Conservation (phyloP, 257 asterid species). For the Knoxia roxburghii region DNA sequence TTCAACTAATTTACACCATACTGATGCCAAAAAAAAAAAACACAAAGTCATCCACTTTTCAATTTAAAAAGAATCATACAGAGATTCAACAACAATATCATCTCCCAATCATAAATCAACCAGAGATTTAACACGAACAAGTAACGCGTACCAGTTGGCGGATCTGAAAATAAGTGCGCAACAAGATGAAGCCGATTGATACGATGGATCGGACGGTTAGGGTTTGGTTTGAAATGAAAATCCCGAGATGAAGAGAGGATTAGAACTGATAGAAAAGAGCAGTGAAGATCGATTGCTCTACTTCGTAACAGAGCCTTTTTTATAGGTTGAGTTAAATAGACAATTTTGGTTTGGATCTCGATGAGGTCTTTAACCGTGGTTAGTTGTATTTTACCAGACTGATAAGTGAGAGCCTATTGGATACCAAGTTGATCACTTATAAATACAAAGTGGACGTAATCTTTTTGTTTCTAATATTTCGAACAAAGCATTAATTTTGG, state of each 20-base stretch:
- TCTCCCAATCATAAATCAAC: neutral
- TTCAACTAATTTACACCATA: neutral
- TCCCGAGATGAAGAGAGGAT: neutral
- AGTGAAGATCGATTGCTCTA: neutral
- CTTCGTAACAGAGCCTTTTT: neutral
- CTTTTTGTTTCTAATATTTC: too few species aligned
- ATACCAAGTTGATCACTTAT: too few species aligned
- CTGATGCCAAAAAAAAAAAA: neutral
- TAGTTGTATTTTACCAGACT: too few species aligned
- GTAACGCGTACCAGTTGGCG: constrained; percentile 11
- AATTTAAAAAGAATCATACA: neutral
- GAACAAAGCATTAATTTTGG: too few species aligned
- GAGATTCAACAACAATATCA: neutral
- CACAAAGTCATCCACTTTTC: neutral
- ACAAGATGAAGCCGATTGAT: neutral
- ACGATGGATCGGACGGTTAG: constrained; percentile 14
- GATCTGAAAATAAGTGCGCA: constrained; percentile 12
- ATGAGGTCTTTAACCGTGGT: too few species aligned
- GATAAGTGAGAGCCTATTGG: too few species aligned
- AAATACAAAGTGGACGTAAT: too few species aligned
- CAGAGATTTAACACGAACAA: constrained; percentile 3
- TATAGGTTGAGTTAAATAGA: constrained; percentile 7
- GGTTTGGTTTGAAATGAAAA: constrained; percentile 6
- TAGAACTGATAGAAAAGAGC: neutral
- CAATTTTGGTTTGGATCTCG: too few species aligned